A percentile compares a stretch with the other conserved stretches of the same genome.
These are phyloP conservation scores for Priceomyces carsonii DNA, from an alignment of 805 yeast species.

Conservation along the genomic window DNA sequence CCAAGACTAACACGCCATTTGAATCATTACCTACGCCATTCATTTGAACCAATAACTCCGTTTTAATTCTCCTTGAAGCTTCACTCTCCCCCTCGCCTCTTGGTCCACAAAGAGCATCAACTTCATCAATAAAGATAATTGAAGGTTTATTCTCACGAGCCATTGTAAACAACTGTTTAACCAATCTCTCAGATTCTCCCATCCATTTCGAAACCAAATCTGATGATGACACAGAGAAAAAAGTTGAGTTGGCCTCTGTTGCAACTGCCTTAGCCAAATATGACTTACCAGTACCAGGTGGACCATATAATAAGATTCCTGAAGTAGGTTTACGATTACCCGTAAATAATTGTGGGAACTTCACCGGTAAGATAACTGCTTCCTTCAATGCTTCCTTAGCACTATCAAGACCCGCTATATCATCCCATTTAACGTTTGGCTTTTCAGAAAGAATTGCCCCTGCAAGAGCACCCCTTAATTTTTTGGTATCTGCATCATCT, in stretches of 20 bases:
- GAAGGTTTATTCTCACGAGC: conserved; percentile 96
- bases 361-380: conserved; percentile 94
- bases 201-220: conserved; percentile 98
- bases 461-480: conserved; percentile 84
- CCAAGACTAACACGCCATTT: conserved; percentile 87
- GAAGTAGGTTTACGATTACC: conserved; percentile 93
- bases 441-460: conserved; percentile 90
- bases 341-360: conserved; percentile 91
- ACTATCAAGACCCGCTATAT: conserved; percentile 91
- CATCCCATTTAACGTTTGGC: conserved; percentile 93
- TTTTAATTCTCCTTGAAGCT: conserved; percentile 93
- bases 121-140: conserved; percentile 96
- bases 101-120: conserved; percentile 96
- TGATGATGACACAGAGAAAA: conserved; percentile 93
- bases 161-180: conserved; percentile 91
- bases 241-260: conserved; percentile 96
- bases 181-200: conserved; percentile 97
- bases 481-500: conserved; percentile 79
- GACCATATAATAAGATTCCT: conserved; percentile 72
- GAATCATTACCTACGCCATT: conserved; percentile 98
- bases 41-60: conserved; percentile 96
- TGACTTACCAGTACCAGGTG: conserved; percentile 98
- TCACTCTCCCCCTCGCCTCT: conserved; percentile 98
- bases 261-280: conserved; percentile 98
- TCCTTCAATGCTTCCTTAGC: conserved; percentile 97